Evolutionary conservation across 208 protist species (phyloP).

Genomic region (Acanthamoeba rhysodes): DNA sequence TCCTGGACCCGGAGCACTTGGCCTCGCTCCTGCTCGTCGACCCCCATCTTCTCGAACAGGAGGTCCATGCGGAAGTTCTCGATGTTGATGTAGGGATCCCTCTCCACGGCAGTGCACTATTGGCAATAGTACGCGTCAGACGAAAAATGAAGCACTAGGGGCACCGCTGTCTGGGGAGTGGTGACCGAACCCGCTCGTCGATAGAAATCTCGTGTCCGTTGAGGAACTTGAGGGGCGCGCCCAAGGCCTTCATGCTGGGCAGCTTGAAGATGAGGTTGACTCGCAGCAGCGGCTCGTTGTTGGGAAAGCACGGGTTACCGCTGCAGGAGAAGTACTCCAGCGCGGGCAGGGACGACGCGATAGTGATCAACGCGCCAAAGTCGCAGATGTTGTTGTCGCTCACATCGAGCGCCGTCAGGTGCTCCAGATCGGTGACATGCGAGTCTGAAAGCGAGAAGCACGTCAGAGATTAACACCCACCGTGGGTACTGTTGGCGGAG

Average conservation of each 20-base stretch:
- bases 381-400: conserved; percentile 67
- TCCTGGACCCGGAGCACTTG: not conserved
- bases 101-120: not conserved
- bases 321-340: conserved; percentile 1
- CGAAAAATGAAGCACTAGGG: no score
- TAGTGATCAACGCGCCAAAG: conserved; percentile 21
- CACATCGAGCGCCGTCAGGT: conserved; percentile 29
- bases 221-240: conserved; percentile 52
- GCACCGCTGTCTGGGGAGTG: not conserved
- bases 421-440: not conserved
- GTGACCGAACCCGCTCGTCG: conserved; percentile 38
- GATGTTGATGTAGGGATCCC: not conserved
- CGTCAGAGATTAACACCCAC: not conserved
- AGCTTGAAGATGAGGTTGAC: conserved; percentile 51
- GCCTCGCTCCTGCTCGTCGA: not conserved
- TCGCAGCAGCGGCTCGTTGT: conserved; percentile 51
- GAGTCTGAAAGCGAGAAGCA: not conserved
- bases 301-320: conserved; percentile 66
- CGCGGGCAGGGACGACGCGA: not conserved
- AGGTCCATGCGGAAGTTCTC: conserved; percentile 71
- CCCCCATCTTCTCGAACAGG: conserved; percentile 27
- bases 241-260: conserved; percentile 1
- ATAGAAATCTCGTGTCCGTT: conserved; percentile 37
- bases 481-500: not conserved
- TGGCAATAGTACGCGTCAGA: not conserved